A percentile compares a stretch with the other conserved stretches of the same genome.
These are phyloP conservation scores for Oryza officinalis DNA, from an alignment of 176 grass and related monocot genomes.

Conservation along the genomic window DNA sequence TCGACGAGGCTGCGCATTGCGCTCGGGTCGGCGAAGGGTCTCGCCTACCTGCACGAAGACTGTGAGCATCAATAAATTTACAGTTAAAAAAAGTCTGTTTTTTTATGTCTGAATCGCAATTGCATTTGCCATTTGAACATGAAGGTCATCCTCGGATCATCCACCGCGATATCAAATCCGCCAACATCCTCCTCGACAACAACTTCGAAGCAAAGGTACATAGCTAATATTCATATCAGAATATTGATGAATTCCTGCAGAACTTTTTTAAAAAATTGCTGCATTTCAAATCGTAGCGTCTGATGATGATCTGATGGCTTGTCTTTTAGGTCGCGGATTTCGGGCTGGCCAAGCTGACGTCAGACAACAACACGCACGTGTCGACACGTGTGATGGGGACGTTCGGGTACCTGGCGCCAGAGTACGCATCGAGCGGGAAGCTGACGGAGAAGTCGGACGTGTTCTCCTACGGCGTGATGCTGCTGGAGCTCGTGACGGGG, in stretches of 20 bases:
- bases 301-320: not conserved
- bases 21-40: slow-evolving; percentile 72
- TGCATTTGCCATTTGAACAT: not conserved
- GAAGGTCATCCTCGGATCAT: slow-evolving; percentile 76
- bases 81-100: not conserved
- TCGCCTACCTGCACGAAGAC: slow-evolving; percentile 92
- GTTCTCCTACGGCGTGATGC: slow-evolving; percentile 73
- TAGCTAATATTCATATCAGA: not conserved
- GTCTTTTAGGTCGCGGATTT: slow-evolving; percentile 65
- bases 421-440: slow-evolving; percentile 77
- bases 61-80: slow-evolving; percentile 52
- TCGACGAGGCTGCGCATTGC: slow-evolving; percentile 74
- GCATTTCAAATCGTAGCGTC: not conserved
- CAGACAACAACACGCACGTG: slow-evolving; percentile 61
- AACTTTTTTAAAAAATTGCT: not conserved
- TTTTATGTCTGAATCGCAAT: not conserved
- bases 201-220: slow-evolving; percentile 76
- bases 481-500: slow-evolving; percentile 70
- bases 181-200: slow-evolving; percentile 72
- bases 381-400: slow-evolving; percentile 81
- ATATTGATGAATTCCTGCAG: not conserved
- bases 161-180: slow-evolving; percentile 72
- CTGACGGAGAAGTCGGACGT: slow-evolving; percentile 79
- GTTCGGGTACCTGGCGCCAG: slow-evolving; percentile 78
- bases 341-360: slow-evolving; percentile 69